Evolutionary conservation across 192 early-diverging fungal species (phyloP), one percentile per base, ranked within the genome.

Genomic region (Geranomyces variabilis): DNA sequence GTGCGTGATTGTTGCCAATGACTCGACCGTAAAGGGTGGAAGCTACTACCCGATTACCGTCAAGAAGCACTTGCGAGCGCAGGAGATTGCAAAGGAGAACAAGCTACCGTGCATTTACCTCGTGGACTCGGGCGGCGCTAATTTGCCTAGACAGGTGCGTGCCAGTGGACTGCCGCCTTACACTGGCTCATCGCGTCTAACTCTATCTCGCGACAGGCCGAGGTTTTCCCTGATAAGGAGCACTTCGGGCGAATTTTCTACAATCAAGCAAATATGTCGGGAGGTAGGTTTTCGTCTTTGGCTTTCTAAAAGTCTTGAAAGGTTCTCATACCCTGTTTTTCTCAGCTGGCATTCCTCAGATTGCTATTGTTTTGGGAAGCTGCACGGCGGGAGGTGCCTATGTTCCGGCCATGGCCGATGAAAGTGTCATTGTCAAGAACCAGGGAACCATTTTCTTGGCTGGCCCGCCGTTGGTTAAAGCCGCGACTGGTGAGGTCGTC

Each of bases 391-490:
- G 93, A 19, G 73, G 96, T 65, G 96, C 96, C 1, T 98, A 98
- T 77, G 95, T 98, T 29, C 96, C 96, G 47, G 95, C 96, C 14
- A 98, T 98, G 96, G 92, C 95, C 43, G 96, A 98, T 79, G 94
- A 98, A 80, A 93, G 91, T 83, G 90, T 98, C 66, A 98, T 98
- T 84, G 96, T 98, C 34, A 84, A 85, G 66, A 91, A 91, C 33
- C 94, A 98, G 77, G 96, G 96, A 9, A 98, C 96, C 2, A 98
- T 98, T 66, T 98, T 98, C 83, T 86, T 96, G 73, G 96, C 89
- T 2, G 96, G 96, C 1, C 96, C 96, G 66, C 96, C 96, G 17
- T 82, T 98, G 68, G 96, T 98, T 9, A 92, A 92, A 78, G 96
- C 96, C 8, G 96, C 96, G 0, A 98, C 95, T 57, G 96, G 96